phyloP scores from a whole-genome alignment of 768 basidiomycete genomes.

The Exidia glandulosa region DNA sequence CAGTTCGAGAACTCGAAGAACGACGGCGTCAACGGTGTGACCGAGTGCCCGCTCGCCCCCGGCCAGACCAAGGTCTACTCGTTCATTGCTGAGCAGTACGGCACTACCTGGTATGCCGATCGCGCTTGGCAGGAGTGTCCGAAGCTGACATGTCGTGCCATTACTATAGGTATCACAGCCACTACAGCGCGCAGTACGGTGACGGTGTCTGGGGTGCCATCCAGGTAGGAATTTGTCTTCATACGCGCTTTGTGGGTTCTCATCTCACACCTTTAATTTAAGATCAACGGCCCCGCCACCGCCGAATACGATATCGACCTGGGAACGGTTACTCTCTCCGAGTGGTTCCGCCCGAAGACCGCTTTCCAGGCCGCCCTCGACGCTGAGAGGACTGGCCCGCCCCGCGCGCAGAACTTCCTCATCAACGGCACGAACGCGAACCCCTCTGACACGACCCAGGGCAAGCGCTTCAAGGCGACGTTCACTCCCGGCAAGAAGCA shows the following conservation, averaged over 20 bases:
- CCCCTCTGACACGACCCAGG: background rate
- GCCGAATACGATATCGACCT: background rate
- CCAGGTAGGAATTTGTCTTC: no score
- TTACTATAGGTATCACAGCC: background rate
- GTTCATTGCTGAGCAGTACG: background rate
- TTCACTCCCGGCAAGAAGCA: slow-evolving; percentile 4
- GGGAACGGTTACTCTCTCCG: background rate
- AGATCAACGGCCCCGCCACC: background rate
- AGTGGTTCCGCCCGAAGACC: background rate
- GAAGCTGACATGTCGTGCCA: background rate
- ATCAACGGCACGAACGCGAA: background rate
- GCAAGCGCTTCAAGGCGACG: background rate
- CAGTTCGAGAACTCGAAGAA: background rate
- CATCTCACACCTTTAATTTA: no score
- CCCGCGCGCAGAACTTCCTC: background rate
- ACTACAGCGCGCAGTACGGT: background rate
- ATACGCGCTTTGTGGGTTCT: no score
- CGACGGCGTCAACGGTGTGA: background rate
- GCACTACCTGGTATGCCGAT: background rate
- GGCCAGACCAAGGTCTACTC: background rate
- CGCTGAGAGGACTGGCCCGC: background rate
- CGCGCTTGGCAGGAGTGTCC: background rate
- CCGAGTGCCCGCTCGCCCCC: background rate
- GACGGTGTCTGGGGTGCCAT: background rate
- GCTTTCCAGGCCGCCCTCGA: background rate